Evolutionary conservation across 352 stramenopile genomes (phyloP).

Genomic region (Globisporangium nagaii): DNA sequence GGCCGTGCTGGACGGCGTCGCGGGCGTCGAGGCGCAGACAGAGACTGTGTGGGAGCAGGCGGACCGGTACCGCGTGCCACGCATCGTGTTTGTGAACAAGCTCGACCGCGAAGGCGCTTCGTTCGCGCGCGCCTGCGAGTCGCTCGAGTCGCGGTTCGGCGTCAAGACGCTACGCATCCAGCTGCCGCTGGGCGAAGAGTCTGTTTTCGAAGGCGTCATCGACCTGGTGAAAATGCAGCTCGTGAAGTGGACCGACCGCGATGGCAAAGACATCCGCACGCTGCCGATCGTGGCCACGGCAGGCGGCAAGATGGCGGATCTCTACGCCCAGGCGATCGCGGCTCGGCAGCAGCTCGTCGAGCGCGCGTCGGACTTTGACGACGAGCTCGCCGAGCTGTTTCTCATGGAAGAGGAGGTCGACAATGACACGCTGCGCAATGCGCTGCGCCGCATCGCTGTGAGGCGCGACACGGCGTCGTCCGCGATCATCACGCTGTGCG

Average conservation of each 20-base stretch:
- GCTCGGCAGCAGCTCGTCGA: conserved; percentile 62
- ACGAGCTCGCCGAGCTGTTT: conserved; percentile 68
- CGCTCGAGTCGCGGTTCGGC: conserved; percentile 50
- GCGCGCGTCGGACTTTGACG: conserved; percentile 59
- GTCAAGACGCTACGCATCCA: conserved; percentile 61
- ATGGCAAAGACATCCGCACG: conserved; percentile 45
- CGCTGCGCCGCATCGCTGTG: conserved; percentile 63
- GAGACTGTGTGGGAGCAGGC: conserved; percentile 85
- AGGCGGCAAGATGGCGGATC: conserved; percentile 40
- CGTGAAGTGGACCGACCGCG: conserved; percentile 56
- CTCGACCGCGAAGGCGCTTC: conserved; percentile 94
- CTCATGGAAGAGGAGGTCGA: conserved; percentile 64
- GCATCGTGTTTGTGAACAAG: conserved; percentile 97
- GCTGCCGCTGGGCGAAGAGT: conserved; percentile 57
- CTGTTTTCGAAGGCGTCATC: conserved; percentile 57
- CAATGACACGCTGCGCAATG: conserved; percentile 35
- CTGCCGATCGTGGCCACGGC: conserved; percentile 39
- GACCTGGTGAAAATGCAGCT: conserved; percentile 69
- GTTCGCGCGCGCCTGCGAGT: conserved; percentile 87
- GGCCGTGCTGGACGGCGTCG: conserved; percentile 95
- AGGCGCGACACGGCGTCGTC: conserved; percentile 31
- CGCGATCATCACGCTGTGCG: conserved; percentile 51
- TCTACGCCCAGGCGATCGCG: conserved; percentile 32
- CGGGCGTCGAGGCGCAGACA: conserved; percentile 92
- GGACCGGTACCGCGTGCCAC: conserved; percentile 72